Conservation (phyloP, 2,329 filamentous ascomycete genomes). For the Pseudogymnoascus sp. region DNA sequence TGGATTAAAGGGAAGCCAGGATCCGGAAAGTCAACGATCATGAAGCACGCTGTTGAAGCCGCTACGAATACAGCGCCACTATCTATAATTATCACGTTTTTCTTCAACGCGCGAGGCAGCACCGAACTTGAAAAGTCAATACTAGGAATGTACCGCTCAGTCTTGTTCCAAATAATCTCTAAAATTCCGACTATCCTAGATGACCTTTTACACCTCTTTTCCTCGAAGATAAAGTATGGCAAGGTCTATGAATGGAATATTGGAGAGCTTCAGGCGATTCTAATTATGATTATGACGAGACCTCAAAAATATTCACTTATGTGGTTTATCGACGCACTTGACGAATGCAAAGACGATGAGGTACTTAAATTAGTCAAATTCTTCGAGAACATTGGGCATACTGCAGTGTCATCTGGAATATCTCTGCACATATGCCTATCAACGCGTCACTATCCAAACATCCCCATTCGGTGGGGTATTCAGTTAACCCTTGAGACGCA, state of each 20-base stretch:
- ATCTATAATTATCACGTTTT: slow-evolving; percentile 27
- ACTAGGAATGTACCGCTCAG: slow-evolving; percentile 41
- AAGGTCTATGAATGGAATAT: background rate
- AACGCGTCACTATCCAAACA: slow-evolving; percentile 26
- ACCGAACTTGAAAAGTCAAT: slow-evolving; percentile 36
- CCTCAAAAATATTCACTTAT: slow-evolving; percentile 17
- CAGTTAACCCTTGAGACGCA: slow-evolving; percentile 23
- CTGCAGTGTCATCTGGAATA: slow-evolving; percentile 10
- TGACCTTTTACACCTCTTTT: slow-evolving; percentile 19
- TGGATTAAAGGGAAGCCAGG: slow-evolving; percentile 43
- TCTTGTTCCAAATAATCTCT: slow-evolving; percentile 39
- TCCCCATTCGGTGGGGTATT: slow-evolving; percentile 19
- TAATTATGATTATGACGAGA: background rate
- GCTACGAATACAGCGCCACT: slow-evolving; percentile 10
- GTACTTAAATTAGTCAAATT: slow-evolving; percentile 28
- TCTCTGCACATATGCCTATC: slow-evolving; percentile 21
- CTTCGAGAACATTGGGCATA: slow-evolving; percentile 22
- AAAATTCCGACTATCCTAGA: slow-evolving; percentile 29
- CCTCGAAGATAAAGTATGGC: slow-evolving; percentile 14
- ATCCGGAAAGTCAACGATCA: slow-evolving; percentile 38
- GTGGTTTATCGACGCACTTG: slow-evolving; percentile 39
- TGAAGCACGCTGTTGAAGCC: slow-evolving; percentile 31
- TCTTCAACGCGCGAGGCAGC: slow-evolving; percentile 19
- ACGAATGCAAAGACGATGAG: slow-evolving; percentile 36
- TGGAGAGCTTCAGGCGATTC: background rate